Conservation (phyloP, 805 yeast species). For the Cyberlindnera mississippiensis region DNA sequence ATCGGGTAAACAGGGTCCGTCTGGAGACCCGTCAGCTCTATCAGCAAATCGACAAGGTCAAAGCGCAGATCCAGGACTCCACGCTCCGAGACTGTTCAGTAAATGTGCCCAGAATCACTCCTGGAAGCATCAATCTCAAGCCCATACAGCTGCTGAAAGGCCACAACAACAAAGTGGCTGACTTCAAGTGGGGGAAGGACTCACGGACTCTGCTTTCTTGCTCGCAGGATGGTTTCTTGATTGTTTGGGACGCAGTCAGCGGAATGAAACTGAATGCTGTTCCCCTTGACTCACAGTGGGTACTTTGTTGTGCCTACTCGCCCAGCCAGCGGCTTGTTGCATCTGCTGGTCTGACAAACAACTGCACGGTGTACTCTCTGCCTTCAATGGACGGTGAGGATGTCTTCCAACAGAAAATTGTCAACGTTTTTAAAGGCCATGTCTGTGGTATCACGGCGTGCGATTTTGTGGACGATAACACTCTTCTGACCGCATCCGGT, state of each 20-base stretch:
- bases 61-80: conserved; percentile 41
- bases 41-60: conserved; percentile 44
- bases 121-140: conserved; percentile 29
- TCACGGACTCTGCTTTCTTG: conserved; percentile 62
- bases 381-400: conserved; percentile 23
- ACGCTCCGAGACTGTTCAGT: conserved; percentile 38
- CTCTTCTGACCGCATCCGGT: conserved; percentile 69
- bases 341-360: conserved; percentile 79
- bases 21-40: conserved; percentile 45
- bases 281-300: conserved; percentile 74
- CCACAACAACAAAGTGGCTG: conserved; percentile 71
- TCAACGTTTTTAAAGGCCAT: conserved; percentile 70
- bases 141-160: conserved; percentile 38
- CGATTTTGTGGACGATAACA: conserved; percentile 56
- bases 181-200: conserved; percentile 64
- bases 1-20: conserved; percentile 35
- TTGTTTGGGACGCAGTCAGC: conserved; percentile 76
- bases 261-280: conserved; percentile 71
- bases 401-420: conserved; percentile 37
- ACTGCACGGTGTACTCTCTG: conserved; percentile 63
- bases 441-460: conserved; percentile 76
- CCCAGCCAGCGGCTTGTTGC: conserved; percentile 67
- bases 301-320: conserved; percentile 67
- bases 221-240: conserved; percentile 81
- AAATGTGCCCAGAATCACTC: conserved; percentile 14